A percentile compares a stretch with the other conserved stretches of the same genome.
Evolutionary conservation across 2,329 filamentous ascomycete species (phyloP).

Genomic region (Aspergillus sojae): DNA sequence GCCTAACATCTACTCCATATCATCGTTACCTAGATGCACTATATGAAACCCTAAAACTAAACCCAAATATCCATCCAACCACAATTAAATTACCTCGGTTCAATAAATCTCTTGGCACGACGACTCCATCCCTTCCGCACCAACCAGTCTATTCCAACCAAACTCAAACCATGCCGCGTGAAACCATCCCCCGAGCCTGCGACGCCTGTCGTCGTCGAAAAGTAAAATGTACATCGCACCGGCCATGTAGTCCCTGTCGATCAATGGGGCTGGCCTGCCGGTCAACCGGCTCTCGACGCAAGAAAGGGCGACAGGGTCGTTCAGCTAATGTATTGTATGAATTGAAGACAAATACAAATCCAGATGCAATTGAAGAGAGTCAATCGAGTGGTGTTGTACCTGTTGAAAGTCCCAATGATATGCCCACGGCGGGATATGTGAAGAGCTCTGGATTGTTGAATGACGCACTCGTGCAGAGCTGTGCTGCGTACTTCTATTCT

Average conservation of each 20-base stretch:
- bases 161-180: constrained; percentile 8
- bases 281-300: constrained; percentile 18
- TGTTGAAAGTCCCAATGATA: neutral
- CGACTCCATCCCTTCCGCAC: neutral
- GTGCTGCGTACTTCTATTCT: constrained; percentile 25
- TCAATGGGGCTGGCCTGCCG: constrained; percentile 21
- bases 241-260: constrained; percentile 24
- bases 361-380: neutral
- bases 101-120: neutral
- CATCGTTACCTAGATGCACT: too few relatives aligned
- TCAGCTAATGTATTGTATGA: constrained; percentile 26
- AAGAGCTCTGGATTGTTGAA: constrained; percentile 12
- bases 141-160: too few relatives aligned
- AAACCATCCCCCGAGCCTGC: constrained; percentile 22
- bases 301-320: constrained; percentile 26
- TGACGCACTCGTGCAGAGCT: constrained; percentile 14
- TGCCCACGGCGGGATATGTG: constrained; percentile 9
- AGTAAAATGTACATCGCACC: constrained; percentile 22
- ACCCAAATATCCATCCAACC: too few relatives aligned
- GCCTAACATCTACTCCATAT: too few relatives aligned
- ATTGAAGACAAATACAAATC: constrained; percentile 7
- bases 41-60: too few relatives aligned
- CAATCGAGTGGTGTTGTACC: neutral
- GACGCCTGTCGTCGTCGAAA: constrained; percentile 30
- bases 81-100: too few relatives aligned